Evolutionary conservation across 345 rosid species (phyloP), one percentile per base, ranked within the genome.

Genomic region (Citrus mangshanensis): DNA sequence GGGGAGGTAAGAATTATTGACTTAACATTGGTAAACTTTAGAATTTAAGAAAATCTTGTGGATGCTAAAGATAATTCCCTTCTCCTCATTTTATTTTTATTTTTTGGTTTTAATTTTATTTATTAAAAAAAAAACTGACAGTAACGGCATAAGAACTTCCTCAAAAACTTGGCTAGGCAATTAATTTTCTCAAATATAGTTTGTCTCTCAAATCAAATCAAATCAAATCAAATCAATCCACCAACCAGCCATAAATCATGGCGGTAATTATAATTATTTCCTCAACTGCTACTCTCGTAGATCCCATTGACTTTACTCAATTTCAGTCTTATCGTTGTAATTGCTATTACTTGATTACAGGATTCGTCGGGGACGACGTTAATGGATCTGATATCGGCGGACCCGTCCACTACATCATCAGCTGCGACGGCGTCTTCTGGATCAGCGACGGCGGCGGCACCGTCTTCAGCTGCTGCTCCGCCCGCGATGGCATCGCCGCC

Each of bases 301-400:
- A 35, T 69, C n/a, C 56, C 34, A 38, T 66, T n/a, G 4, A 24
- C 30, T 42, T 70, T 4, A 70, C 65, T 28, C 42, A 7, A 37
- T 61, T 61, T 68, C 51, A 46, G 51, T 46, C 18, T 46, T 13
- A 46, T 46, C 51, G 18, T 13, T 46, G 14, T 24, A n/a, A 19
- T 73, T 66, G 34, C 78, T 77, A 25, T 56, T 37, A 58, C 32
- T 54, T 70, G 30, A 62, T 67, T 74, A 42, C 79, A 94, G 98
- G 98, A 96, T 54, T 89, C 97, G 9, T 87, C 97, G 70, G 98
- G 98, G 77, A 92, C 82, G 28, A 94, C 99, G 73, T 89, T 96
- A 77, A 96, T 96, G 99, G 99, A 96, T 94, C 94, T 94, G 87
- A 96, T 96, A 65, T 88, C 98, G 79, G 94, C 98, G 28, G 99